These are phyloP conservation scores for Acrocalymma vagum DNA, from an alignment of 2,329 filamentous ascomycete genomes.

Conservation along the genomic window DNA sequence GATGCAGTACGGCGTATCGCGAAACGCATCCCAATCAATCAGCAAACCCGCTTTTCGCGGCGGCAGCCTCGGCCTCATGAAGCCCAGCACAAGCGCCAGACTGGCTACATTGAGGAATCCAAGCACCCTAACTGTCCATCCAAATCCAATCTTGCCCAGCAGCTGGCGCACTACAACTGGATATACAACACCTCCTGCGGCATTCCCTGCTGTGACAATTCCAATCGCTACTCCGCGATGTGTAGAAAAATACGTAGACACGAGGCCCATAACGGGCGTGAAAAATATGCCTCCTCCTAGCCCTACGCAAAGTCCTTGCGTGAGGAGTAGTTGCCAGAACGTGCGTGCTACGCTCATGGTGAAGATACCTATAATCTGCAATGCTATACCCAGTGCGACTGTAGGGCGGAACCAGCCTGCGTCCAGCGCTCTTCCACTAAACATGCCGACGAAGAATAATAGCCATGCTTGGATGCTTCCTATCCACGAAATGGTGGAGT, in stretches of 20 bases:
- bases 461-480: slow-evolving; percentile 59
- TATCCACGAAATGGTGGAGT: slow-evolving; percentile 62
- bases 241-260: slow-evolving; percentile 65
- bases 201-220: slow-evolving; percentile 66
- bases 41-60: slow-evolving; percentile 60
- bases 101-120: slow-evolving; percentile 55
- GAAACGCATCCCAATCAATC: slow-evolving; percentile 66
- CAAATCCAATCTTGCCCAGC: slow-evolving; percentile 49
- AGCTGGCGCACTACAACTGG: slow-evolving; percentile 62
- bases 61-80: slow-evolving; percentile 58
- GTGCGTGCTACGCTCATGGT: slow-evolving; percentile 57
- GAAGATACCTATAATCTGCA: slow-evolving; percentile 58
- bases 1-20: slow-evolving; percentile 62
- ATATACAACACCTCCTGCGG: slow-evolving; percentile 69
- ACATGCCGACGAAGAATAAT: slow-evolving; percentile 54
- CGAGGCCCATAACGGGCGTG: slow-evolving; percentile 38
- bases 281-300: slow-evolving; percentile 43
- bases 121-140: slow-evolving; percentile 47
- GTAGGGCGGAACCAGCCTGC: slow-evolving; percentile 58
- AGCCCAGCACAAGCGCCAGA: slow-evolving; percentile 43
- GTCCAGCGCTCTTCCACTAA: slow-evolving; percentile 59
- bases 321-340: slow-evolving; percentile 56
- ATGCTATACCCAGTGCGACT: slow-evolving; percentile 49
- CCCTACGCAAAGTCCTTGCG: slow-evolving; percentile 42
- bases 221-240: slow-evolving; percentile 67